These are phyloP conservation scores for Tetrapisispora nanseiensis DNA, from an alignment of 805 yeast species.

Conservation along the genomic window DNA sequence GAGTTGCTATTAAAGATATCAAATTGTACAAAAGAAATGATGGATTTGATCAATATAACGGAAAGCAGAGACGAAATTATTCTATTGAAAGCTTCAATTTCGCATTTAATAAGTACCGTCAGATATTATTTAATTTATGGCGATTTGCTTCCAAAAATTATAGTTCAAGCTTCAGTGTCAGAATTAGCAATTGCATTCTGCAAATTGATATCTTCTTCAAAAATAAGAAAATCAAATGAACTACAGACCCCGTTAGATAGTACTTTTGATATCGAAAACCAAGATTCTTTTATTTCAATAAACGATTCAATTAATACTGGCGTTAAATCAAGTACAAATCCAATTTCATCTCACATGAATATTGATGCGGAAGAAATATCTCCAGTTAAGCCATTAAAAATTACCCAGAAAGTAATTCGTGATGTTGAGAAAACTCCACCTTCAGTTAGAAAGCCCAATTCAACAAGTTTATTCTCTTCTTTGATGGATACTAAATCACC, in stretches of 20 bases:
- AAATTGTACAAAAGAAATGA: slow-evolving; percentile 13
- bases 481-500: slow-evolving; percentile 10
- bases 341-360: neutral
- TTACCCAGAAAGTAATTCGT: slow-evolving; percentile 42
- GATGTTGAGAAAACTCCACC: neutral
- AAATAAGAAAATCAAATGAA: slow-evolving; percentile 3
- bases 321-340: neutral
- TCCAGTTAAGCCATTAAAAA: slow-evolving; percentile 59
- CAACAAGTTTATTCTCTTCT: slow-evolving; percentile 18
- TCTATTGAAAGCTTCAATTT: slow-evolving; percentile 50
- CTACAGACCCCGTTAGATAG: neutral
- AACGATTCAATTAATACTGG: neutral
- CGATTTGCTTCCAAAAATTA: slow-evolving; percentile 50
- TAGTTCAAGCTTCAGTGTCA: slow-evolving; percentile 65
- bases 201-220: slow-evolving; percentile 35
- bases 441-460: slow-evolving; percentile 20
- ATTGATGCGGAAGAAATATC: slow-evolving; percentile 21
- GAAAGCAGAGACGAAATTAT: slow-evolving; percentile 34
- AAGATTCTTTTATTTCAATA: neutral
- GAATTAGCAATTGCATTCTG: slow-evolving; percentile 62
- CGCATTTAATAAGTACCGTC: slow-evolving; percentile 67
- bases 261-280: neutral
- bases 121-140: slow-evolving; percentile 61
- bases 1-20: slow-evolving; percentile 20
- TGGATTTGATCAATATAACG: slow-evolving; percentile 15